phyloP scores from a whole-genome alignment of 1,284 basidiomycete species.

The Sporisorium iseilematis-ciliati region DNA sequence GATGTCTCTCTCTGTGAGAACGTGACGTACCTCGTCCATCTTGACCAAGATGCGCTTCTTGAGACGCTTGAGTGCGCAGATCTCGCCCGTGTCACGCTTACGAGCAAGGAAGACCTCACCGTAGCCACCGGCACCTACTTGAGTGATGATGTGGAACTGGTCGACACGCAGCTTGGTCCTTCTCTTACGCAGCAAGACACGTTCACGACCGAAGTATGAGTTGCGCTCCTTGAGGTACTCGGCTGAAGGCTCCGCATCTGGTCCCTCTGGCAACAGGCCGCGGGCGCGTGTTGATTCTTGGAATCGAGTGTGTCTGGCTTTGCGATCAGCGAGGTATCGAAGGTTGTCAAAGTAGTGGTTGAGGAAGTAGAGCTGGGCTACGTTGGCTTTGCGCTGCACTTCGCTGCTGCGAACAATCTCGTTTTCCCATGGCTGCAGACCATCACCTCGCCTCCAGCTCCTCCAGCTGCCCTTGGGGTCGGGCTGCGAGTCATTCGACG shows the following conservation, averaged over 20 bases:
- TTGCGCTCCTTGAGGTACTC: constrained; percentile 53
- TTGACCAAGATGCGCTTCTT: constrained; percentile 68
- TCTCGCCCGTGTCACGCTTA: constrained; percentile 68
- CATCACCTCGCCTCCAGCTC: constrained; percentile 60
- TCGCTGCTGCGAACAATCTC: constrained; percentile 62
- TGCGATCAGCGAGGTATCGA: constrained; percentile 63
- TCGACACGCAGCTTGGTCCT: constrained; percentile 66
- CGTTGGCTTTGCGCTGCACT: constrained; percentile 67
- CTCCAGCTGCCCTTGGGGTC: constrained; percentile 60
- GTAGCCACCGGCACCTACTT: constrained; percentile 69
- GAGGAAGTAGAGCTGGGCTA: constrained; percentile 69
- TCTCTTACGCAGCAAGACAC: constrained; percentile 65
- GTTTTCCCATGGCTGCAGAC: constrained; percentile 65
- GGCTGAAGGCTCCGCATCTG: constrained; percentile 86
- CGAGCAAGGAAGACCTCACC: constrained; percentile 69
- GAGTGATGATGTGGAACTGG: constrained; percentile 69
- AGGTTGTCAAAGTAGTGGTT: constrained; percentile 70
- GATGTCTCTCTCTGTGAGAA: constrained; percentile 68
- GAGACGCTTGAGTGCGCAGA: constrained; percentile 68
- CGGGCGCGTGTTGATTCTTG: constrained; percentile 73
- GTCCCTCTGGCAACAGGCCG: constrained; percentile 72
- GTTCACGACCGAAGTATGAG: constrained; percentile 63
- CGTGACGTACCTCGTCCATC: constrained; percentile 70
- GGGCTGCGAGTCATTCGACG: constrained; percentile 39
- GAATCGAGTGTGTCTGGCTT: constrained; percentile 75